phyloP scores from a whole-genome alignment of 257 asterid genomes.

The Oldenlandia corymbosa region DNA sequence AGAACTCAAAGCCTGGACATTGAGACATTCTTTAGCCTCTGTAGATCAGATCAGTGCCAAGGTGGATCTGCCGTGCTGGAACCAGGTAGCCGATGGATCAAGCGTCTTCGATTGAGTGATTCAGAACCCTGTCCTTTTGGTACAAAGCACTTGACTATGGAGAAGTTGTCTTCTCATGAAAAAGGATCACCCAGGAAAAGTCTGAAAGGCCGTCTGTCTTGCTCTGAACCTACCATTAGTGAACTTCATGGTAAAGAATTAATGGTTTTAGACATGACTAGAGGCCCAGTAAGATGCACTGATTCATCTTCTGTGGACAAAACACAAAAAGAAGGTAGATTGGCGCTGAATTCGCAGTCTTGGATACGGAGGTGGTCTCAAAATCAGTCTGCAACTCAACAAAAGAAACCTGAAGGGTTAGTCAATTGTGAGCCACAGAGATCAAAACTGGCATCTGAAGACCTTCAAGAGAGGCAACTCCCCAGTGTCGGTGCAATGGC shows the following conservation, averaged over 20 bases:
- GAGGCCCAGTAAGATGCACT: conserved; percentile 14
- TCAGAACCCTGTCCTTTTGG: conserved; percentile 37
- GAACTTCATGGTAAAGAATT: conserved; percentile 25
- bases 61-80: conserved; percentile 26
- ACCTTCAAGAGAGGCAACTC: conserved; percentile 51
- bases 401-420: conserved; percentile 25
- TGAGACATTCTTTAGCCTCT: conserved; percentile 38
- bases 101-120: conserved; percentile 53
- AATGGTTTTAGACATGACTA: conserved; percentile 16
- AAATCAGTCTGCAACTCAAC: conserved; percentile 18
- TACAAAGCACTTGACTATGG: conserved; percentile 29
- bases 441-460: conserved; percentile 33
- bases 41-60: conserved; percentile 17
- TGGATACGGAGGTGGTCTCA: conserved; percentile 76
- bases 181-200: conserved; percentile 19
- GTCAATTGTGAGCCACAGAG: conserved; percentile 43
- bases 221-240: conserved; percentile 22
- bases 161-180: conserved; percentile 30
- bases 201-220: conserved; percentile 13
- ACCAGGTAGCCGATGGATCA: conserved; percentile 61
- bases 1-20: conserved; percentile 77
- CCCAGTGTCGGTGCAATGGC: conserved; percentile 93
- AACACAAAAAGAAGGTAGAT: conserved; percentile 18
- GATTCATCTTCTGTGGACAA: conserved; percentile 17
- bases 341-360: conserved; percentile 38